Evolutionary conservation across 441 rosid genomes (phyloP), one percentile per base, ranked within the genome.

Genomic region (Raphanus hybrid): DNA sequence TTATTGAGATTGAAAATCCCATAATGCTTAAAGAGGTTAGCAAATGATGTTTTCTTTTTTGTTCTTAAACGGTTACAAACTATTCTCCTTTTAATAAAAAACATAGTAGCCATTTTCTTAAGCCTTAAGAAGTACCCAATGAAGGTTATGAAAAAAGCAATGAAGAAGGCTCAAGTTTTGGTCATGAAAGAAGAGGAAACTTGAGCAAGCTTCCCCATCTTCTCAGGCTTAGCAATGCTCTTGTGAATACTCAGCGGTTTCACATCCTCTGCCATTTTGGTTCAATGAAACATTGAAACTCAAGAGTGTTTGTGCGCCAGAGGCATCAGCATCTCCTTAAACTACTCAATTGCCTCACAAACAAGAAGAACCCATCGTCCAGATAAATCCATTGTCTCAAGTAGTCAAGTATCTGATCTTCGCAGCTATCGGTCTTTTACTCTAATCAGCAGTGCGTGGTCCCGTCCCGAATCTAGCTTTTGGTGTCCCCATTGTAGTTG

Each of bases 181-280:
- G 91, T 79, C 90, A 23, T 83, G 76, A 70, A 87, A 84, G 82
- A 88, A 85, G 68, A 64, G 61, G 80, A 85, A 64, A 32, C 70
- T 67, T 3, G 77, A 74, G 48, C 80, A 80, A 52, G 55, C 50
- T 58, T 23, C 26, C 9, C 60, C 69, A 64, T 64, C 69, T 7
- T 64, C 66, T 5, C 76, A 80, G 35, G 63, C 73, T 12, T 81
- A 76, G 15, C 69, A 60, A 9, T 80, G 82, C 74, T 84, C 74
- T 64, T 80, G 73, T 71, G 74, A 64, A 11, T 73, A 72, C n/a
- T 62, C 92, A 2, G 93, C 41, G 41, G 10, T 37, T 8, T 37
- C 93, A n/a, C 95, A 93, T 18, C 89, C 88, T 3, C 60, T 85
- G 37, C 84, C 91, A 0, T 83, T 90, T 3, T 87, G 95, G 93